Base-by-base conservation (phyloP, 129 eudicot genomes). In the Sambucus nigra region DNA sequence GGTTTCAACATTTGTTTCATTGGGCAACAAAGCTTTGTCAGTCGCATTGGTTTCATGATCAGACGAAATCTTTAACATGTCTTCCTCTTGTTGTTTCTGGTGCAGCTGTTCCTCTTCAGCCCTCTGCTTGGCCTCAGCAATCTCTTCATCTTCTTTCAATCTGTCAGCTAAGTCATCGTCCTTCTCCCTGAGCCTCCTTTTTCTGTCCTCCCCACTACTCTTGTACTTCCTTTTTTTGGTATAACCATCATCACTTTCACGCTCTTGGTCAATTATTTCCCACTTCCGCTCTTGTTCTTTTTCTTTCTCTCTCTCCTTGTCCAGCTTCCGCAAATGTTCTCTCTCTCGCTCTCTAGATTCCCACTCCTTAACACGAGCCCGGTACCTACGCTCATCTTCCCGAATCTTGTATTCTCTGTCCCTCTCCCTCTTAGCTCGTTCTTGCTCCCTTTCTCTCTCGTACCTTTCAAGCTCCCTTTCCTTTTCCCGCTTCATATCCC, bases 381-480 rank as follows among this genome's bases (percentile, higher is more conserved):
- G 73, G 48, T 79, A 92, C 50, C 83, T 55, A 3, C 96, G 80
- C 57, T 92, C 99, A 41, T 81, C 94, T 69, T 86, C 95, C 26
- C 88, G 84, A 21, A 67, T 75, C 77, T 78, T 83, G 65, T 82
- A 70, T 63, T 86, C 94, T 51, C 99, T 76, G 24, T 86, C 96
- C 81, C 82, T 87, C 73, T 86, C 99, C 70, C 95, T 63, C 73
- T 79, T 92, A 38, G 94, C 91, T 47, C 94, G 77, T 29, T 92
- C 99, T 54, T 88, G 99, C 71, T 86, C 99, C 53, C 96, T 67
- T 25, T 92, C 99, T 76, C 99, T 80, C 67, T 86, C 96, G 15
- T 79, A 73, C 68, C 94, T 75, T 64, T 92, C 99, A 53, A 92
- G 78, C 57, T 92, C 99, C 64, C 91, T 68, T 80, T 91, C 99